Evolutionary conservation across 176 grass and related monocot species (phyloP).

Genomic region (Carex kokanica): DNA sequence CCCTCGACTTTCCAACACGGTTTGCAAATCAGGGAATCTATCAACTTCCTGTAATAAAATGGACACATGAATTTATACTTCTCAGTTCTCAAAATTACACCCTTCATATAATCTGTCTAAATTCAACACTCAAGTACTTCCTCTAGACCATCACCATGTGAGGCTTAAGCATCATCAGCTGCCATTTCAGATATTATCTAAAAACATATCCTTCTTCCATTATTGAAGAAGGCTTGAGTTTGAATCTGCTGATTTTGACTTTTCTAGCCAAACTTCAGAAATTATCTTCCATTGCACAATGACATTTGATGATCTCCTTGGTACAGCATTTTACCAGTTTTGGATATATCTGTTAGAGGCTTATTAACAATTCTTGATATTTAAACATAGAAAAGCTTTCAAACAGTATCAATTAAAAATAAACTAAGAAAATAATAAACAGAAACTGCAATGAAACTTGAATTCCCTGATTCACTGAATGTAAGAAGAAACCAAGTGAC

Average conservation of each 20-base stretch:
- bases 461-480: neutral
- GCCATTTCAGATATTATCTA: constrained; percentile 8
- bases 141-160: neutral
- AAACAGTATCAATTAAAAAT: neutral
- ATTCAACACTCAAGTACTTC: constrained; percentile 4
- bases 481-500: neutral
- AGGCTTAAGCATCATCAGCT: neutral
- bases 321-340: neutral
- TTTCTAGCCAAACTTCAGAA: neutral
- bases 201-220: neutral
- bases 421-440: neutral
- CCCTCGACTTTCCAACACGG: constrained; percentile 50
- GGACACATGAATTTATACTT: neutral
- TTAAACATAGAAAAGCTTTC: neutral
- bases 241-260: neutral
- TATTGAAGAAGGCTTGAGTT: neutral
- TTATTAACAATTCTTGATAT: neutral
- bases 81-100: neutral
- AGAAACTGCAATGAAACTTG: neutral
- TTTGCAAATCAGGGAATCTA: constrained; percentile 76
- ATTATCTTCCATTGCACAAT: neutral
- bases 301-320: neutral
- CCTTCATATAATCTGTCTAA: neutral
- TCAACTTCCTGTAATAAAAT: constrained; percentile 81
- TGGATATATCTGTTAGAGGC: neutral